phyloP scores from a whole-genome alignment of 2,329 filamentous ascomycete species.

The Piedraia hortae region DNA sequence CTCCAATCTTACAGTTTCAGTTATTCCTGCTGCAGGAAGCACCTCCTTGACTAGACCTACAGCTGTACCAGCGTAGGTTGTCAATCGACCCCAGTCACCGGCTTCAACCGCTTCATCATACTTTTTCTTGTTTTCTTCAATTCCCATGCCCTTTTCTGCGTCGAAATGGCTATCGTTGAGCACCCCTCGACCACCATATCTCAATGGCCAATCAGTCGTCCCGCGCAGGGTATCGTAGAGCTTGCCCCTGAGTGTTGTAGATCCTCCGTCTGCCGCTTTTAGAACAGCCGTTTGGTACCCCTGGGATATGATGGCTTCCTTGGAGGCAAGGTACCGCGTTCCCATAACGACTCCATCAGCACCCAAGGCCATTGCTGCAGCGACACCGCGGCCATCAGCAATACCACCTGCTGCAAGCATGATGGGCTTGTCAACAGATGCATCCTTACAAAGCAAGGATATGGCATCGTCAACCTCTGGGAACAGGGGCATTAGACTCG shows the following conservation, averaged over 20 bases:
- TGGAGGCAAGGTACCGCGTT: constrained; percentile 30
- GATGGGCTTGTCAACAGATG: constrained; percentile 14
- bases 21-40: constrained; percentile 24
- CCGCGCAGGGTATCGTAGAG: constrained; percentile 27
- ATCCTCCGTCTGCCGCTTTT: constrained; percentile 21
- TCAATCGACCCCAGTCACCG: constrained; percentile 19
- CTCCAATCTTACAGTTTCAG: too few species aligned
- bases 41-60: constrained; percentile 29
- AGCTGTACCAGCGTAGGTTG: constrained; percentile 32
- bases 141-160: constrained; percentile 12
- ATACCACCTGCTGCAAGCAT: constrained; percentile 30
- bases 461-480: constrained; percentile 28
- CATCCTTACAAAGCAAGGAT: constrained; percentile 1
- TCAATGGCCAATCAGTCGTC: constrained; percentile 27
- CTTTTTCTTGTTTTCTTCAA: constrained; percentile 17
- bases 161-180: constrained; percentile 25
- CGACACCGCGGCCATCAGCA: constrained; percentile 25
- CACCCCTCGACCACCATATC: constrained; percentile 29
- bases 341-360: constrained; percentile 29
- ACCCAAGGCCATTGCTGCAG: constrained; percentile 27
- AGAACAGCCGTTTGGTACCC: constrained; percentile 23
- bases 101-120: constrained; percentile 21
- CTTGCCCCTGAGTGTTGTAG: constrained; percentile 21
- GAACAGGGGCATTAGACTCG: constrained; percentile 28
- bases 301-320: constrained; percentile 17